Conservation (phyloP, 2,329 filamentous ascomycete genomes). For the Fusarium fujikuroi region DNA sequence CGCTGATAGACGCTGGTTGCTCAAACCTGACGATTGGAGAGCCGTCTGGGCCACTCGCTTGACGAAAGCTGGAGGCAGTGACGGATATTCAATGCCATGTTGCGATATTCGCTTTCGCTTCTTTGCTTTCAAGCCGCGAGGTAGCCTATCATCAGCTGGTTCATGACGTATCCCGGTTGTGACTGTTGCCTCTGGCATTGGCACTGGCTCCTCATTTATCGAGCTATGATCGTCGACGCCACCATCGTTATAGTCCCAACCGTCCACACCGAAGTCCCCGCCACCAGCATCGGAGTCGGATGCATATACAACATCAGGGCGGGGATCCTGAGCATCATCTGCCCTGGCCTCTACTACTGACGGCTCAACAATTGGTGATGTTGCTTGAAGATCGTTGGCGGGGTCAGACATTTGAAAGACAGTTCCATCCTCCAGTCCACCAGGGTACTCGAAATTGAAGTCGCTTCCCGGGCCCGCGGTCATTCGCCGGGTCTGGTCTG, state of each 20-base stretch:
- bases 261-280: constrained; percentile 26
- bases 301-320: constrained; percentile 18
- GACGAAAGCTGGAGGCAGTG: constrained; percentile 77
- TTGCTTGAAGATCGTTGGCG: constrained; percentile 42
- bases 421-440: constrained; percentile 60
- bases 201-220: constrained; percentile 32
- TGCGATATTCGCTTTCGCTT: constrained; percentile 66
- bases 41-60: constrained; percentile 79
- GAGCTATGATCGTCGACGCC: constrained; percentile 42
- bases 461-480: constrained; percentile 60
- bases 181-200: constrained; percentile 13
- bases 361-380: constrained; percentile 41
- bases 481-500: constrained; percentile 54
- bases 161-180: constrained; percentile 4
- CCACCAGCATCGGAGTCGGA: constrained; percentile 39
- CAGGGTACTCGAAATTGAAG: constrained; percentile 62
- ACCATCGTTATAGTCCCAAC: constrained; percentile 29
- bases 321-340: constrained; percentile 23
- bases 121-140: constrained; percentile 36
- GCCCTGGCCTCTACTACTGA: constrained; percentile 36
- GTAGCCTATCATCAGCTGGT: constrained; percentile 22
- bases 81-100: constrained; percentile 79
- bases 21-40: constrained; percentile 71
- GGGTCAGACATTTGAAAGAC: constrained; percentile 61
- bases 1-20: constrained; percentile 75